Evolutionary conservation across 2,329 filamentous ascomycete species (phyloP).

Genomic region (Alternaria sp.): DNA sequence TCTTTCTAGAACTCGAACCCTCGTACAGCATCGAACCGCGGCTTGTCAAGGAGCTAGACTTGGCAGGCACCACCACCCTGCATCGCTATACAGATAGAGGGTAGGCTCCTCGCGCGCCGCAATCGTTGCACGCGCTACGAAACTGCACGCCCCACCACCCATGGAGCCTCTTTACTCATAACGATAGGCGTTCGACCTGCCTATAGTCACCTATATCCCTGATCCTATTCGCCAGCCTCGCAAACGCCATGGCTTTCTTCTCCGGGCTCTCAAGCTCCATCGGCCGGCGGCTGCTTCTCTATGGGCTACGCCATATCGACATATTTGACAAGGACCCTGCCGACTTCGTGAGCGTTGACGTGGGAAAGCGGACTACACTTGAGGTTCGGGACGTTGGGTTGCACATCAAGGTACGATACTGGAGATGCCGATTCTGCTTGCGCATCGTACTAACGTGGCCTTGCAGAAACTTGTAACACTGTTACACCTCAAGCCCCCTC

Average conservation of each 20-base stretch:
- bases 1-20: conserved; percentile 4
- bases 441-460: conserved; percentile 26
- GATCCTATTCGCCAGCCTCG: conserved; percentile 21
- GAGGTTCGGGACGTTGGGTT: conserved; percentile 88
- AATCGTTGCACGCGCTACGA: conserved; percentile 10
- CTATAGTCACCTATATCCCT: conserved; percentile 22
- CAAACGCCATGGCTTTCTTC: conserved; percentile 68
- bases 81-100: conserved; percentile 6
- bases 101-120: conserved; percentile 14
- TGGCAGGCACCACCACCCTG: conserved; percentile 24
- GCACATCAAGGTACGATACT: conserved; percentile 71
- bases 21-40: conserved; percentile 5
- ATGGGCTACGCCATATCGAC: conserved; percentile 82
- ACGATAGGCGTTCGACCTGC: conserved; percentile 44
- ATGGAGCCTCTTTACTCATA: conserved; percentile 39
- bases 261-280: conserved; percentile 74
- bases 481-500: conserved; percentile 71
- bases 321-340: conserved; percentile 87
- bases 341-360: conserved; percentile 84
- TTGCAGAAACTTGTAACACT: conserved; percentile 79
- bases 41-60: conserved; percentile 7
- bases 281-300: conserved; percentile 88
- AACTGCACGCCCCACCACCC: conserved; percentile 24
- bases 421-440: not conserved
- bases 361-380: conserved; percentile 81